Percentiles rank a stretch among this genome's conserved stretches.
phyloP scores from a whole-genome alignment of 495 filamentous ascomycete genomes.

The Glarea lozoyensis region DNA sequence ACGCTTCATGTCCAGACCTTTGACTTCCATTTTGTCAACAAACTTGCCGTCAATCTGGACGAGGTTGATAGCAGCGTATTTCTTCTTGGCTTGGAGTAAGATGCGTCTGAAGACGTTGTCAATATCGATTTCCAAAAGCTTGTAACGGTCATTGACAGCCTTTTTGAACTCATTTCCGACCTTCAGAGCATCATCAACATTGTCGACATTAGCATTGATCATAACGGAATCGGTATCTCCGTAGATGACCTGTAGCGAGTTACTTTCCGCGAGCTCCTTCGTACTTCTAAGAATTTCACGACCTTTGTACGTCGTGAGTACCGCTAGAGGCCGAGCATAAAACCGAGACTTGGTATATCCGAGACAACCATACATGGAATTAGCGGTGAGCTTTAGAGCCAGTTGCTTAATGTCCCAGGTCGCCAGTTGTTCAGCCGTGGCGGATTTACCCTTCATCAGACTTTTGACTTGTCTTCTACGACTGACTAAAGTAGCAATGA shows the following conservation, averaged over 20 bases:
- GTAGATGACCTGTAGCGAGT: slow-evolving; percentile 86
- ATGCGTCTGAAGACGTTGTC: slow-evolving; percentile 95
- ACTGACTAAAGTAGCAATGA: slow-evolving; percentile 83
- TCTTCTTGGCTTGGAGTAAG: slow-evolving; percentile 95
- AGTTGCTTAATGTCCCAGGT: slow-evolving; percentile 99
- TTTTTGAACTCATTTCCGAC: slow-evolving; percentile 64
- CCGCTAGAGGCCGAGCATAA: slow-evolving; percentile 88
- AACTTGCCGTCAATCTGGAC: slow-evolving; percentile 83
- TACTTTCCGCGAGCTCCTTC: slow-evolving; percentile 87
- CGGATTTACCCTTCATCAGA: slow-evolving; percentile 88
- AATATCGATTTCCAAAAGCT: slow-evolving; percentile 89
- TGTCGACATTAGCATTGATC: slow-evolving; percentile 97
- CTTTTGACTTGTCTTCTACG: slow-evolving; percentile 86
- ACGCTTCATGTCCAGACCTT: slow-evolving; percentile 94
- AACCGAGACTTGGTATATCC: slow-evolving; percentile 94
- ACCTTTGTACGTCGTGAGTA: slow-evolving; percentile 94
- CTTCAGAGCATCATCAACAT: slow-evolving; percentile 80
- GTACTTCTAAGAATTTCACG: slow-evolving; percentile 95
- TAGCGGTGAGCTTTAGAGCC: slow-evolving; percentile 92
- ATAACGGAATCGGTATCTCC: slow-evolving; percentile 99
- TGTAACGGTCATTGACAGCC: slow-evolving; percentile 80
- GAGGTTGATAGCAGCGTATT: slow-evolving; percentile 96
- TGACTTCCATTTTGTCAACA: slow-evolving; percentile 92
- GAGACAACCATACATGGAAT: slow-evolving; percentile 99
- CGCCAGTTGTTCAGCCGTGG: slow-evolving; percentile 75